Evolutionary conservation across 2,329 filamentous ascomycete species (phyloP), one percentile per base, ranked within the genome.

Genomic region (Amauroascus verrucosus): DNA sequence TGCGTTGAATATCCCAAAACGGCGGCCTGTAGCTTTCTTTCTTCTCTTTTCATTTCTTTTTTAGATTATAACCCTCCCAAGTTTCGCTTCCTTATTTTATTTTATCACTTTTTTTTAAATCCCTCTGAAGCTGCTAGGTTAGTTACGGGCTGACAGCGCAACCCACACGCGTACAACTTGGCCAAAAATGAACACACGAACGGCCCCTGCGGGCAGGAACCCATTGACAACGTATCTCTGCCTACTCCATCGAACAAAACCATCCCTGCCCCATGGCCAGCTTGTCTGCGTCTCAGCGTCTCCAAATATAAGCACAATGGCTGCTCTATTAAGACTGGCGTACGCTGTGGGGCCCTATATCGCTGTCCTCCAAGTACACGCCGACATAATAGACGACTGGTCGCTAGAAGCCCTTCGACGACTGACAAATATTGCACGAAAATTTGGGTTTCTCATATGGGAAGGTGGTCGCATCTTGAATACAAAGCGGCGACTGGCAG

Each of bases 311-410:
- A 75, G 74, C 47, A 80, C 73, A 46, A 78, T 78, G 9, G 72
- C 74, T 49, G 72, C 78, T 59, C 72, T 83, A 16, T 64, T 83
- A 16, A 69, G 71, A 41, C 67, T 83, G 8, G 79, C 79, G 28
- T 75, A 79, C 57, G 74, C 80, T 33, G 72, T 82, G 14, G 80
- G 80, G 55, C 78, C 81, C 59, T 74, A 77, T 56, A 82, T 83
- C 54, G 80, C 77, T 58, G 65, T 82, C 26, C 70, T 83, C 53
- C 80, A 82, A 65, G 78, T 81, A 3, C 78, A 82, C 61, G 79
- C 77, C 53, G 80, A 83, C 65, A 80, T 80, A 50, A 76, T 83
- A 59, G 73, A 76, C 57, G 80, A 83, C 65, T 83, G 79, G 72
- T 75, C 73, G 13, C 75, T 78, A 55, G 72, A 77, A 54, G 81